phyloP scores from a whole-genome alignment of 2,329 filamentous ascomycete species.

The Allantophomopsis cytisporea region DNA sequence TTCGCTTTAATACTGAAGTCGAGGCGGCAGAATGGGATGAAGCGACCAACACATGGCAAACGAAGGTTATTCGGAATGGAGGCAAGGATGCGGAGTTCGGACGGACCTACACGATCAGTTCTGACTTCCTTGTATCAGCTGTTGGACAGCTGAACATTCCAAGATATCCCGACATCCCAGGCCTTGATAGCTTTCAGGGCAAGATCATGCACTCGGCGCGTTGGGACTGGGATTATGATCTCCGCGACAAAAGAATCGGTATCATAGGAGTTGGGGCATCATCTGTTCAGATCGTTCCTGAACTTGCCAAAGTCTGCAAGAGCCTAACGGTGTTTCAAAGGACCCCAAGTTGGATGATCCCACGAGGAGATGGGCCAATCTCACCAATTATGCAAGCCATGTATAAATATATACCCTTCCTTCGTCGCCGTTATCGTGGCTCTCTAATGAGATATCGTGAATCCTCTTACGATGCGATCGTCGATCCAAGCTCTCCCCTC shows the following conservation, averaged over 20 bases:
- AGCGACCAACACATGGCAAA: slow-evolving; percentile 36
- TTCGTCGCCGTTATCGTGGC: slow-evolving; percentile 40
- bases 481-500: slow-evolving; percentile 22
- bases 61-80: slow-evolving; percentile 26
- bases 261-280: slow-evolving; percentile 51
- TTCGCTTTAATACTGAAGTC: slow-evolving; percentile 41
- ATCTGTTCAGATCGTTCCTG: slow-evolving; percentile 41
- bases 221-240: slow-evolving; percentile 39
- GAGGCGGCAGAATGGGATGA: slow-evolving; percentile 41
- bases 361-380: not conserved
- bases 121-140: slow-evolving; percentile 4
- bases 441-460: slow-evolving; percentile 47
- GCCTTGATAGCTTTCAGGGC: slow-evolving; percentile 39
- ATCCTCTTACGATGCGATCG: slow-evolving; percentile 35
- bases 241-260: slow-evolving; percentile 32
- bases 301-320: slow-evolving; percentile 31
- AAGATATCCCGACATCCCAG: slow-evolving; percentile 29
- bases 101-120: slow-evolving; percentile 1
- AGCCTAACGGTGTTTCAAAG: slow-evolving; percentile 51
- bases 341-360: slow-evolving; percentile 53
- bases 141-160: slow-evolving; percentile 2
- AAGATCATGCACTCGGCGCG: slow-evolving; percentile 44
- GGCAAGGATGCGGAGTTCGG: slow-evolving; percentile 18
- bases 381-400: not conserved
- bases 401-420: slow-evolving; percentile 35